phyloP scores from a whole-genome alignment of 2,329 filamentous ascomycete genomes.

The Ceratocystis lukuohia region DNA sequence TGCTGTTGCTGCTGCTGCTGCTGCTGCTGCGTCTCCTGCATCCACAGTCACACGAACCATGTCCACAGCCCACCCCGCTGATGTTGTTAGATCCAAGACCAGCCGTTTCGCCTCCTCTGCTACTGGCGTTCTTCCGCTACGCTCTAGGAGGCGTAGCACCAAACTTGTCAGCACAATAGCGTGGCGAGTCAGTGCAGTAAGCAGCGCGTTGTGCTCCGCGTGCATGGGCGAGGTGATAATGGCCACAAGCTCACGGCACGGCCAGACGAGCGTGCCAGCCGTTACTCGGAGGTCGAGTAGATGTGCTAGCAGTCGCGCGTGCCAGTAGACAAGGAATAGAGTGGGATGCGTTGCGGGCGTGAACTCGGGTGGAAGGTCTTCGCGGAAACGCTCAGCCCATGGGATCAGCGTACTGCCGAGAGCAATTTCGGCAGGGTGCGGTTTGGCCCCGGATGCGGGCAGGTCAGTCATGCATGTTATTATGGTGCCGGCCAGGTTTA shows the following conservation, averaged over 20 bases:
- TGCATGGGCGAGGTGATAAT: neutral
- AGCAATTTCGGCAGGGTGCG: constrained; percentile 1
- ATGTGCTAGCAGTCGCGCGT: constrained; percentile 50
- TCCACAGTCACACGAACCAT: neutral
- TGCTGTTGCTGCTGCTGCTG: neutral
- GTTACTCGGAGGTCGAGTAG: constrained; percentile 40
- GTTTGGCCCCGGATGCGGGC: neutral
- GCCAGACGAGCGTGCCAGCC: neutral
- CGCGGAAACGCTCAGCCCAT: constrained; percentile 46
- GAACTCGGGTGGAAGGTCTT: constrained; percentile 46
- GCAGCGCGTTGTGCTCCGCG: neutral
- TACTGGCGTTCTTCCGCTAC: constrained; percentile 27
- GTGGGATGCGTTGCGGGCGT: constrained; percentile 40
- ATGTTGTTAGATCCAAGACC: constrained; percentile 40
- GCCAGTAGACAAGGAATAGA: constrained; percentile 57
- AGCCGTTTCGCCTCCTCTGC: constrained; percentile 43
- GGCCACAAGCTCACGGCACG: constrained; percentile 2
- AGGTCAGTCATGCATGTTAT: constrained; percentile 24
- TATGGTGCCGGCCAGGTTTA: constrained; percentile 32
- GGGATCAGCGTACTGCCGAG: neutral
- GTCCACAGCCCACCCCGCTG: neutral
- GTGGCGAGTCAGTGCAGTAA: constrained; percentile 49
- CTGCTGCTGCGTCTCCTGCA: neutral
- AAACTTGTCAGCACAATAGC: constrained; percentile 47
- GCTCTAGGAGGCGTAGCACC: constrained; percentile 43